Conservation (phyloP, 2,329 filamentous ascomycete genomes). For the Colletotrichum somersetense region DNA sequence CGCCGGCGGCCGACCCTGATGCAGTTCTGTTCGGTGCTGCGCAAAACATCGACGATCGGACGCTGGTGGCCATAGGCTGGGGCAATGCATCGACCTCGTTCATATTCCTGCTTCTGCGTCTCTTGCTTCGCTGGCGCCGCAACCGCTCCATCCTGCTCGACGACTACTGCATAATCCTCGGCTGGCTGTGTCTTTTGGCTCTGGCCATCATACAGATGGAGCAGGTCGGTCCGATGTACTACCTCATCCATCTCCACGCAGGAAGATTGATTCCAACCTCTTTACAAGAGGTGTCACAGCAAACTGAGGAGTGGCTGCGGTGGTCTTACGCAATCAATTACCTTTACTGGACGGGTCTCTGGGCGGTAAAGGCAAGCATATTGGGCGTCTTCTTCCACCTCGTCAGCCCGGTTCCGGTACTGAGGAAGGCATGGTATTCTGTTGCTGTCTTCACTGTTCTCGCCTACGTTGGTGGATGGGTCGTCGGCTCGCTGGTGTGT, state of each 20-base stretch:
- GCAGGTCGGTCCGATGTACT: conserved; percentile 43
- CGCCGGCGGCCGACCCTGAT: conserved; percentile 21
- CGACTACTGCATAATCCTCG: conserved; percentile 50
- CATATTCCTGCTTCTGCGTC: conserved; percentile 47
- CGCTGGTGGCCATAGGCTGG: conserved; percentile 49
- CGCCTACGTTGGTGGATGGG: conserved; percentile 42
- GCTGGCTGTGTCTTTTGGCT: conserved; percentile 46
- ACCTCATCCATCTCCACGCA: conserved; percentile 39
- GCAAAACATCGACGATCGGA: conserved; percentile 17
- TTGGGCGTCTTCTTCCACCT: conserved; percentile 44
- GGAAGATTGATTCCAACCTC: conserved; percentile 36
- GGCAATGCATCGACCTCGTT: conserved; percentile 46
- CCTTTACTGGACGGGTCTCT: conserved; percentile 45
- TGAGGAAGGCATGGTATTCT: conserved; percentile 43
- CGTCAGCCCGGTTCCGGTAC: conserved; percentile 38
- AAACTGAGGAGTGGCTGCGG: conserved; percentile 26
- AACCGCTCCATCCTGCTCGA: conserved; percentile 44
- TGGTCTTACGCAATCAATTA: conserved; percentile 46
- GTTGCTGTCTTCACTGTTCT: conserved; percentile 42
- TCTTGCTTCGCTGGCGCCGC: conserved; percentile 46
- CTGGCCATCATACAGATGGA: conserved; percentile 44
- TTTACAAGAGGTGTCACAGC: conserved; percentile 1
- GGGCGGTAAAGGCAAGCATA: conserved; percentile 46
- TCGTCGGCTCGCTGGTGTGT: conserved; percentile 42
- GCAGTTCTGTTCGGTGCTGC: conserved; percentile 40